Percentiles rank a stretch among this genome's conserved stretches.
phyloP scores from a whole-genome alignment of 2,329 filamentous ascomycete genomes.

The Microdochium nivale region DNA sequence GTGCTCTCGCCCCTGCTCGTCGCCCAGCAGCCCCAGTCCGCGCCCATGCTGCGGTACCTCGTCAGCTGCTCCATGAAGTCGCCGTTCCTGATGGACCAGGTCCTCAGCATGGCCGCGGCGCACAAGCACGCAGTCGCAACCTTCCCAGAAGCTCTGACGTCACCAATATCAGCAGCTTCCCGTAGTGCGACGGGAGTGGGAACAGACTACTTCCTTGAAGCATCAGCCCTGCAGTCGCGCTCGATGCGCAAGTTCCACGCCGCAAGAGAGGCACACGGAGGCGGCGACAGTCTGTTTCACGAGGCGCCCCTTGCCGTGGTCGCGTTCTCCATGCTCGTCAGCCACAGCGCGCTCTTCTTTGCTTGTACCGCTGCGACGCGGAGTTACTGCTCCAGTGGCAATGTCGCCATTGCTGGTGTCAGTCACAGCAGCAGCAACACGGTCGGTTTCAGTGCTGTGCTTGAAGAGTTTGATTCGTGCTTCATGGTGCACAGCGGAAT shows the following conservation, averaged over 20 bases:
- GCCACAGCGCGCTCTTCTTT: not conserved
- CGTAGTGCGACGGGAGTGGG: too few species aligned
- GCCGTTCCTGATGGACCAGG: not conserved
- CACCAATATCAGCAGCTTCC: too few species aligned
- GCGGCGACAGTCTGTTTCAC: not conserved
- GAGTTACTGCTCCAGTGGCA: not conserved
- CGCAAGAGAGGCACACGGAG: not conserved
- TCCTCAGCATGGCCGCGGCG: not conserved
- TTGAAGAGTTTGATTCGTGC: not conserved
- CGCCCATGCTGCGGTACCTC: not conserved
- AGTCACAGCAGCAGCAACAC: not conserved
- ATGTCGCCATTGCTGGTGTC: not conserved
- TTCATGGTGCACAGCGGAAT: not conserved
- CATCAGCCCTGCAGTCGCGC: not conserved
- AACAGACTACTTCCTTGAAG: not conserved
- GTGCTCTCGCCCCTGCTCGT: not conserved
- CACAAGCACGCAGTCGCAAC: not conserved
- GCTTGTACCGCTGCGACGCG: not conserved
- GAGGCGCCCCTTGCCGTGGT: not conserved
- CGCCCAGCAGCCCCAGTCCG: not conserved
- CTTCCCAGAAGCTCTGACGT: not conserved
- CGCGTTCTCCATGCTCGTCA: not conserved
- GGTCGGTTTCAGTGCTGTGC: not conserved
- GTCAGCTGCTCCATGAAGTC: not conserved
- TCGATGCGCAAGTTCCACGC: not conserved